These are phyloP conservation scores for Colletotrichum plurivorum DNA, from an alignment of 2,329 filamentous ascomycete species.

Conservation along the genomic window DNA sequence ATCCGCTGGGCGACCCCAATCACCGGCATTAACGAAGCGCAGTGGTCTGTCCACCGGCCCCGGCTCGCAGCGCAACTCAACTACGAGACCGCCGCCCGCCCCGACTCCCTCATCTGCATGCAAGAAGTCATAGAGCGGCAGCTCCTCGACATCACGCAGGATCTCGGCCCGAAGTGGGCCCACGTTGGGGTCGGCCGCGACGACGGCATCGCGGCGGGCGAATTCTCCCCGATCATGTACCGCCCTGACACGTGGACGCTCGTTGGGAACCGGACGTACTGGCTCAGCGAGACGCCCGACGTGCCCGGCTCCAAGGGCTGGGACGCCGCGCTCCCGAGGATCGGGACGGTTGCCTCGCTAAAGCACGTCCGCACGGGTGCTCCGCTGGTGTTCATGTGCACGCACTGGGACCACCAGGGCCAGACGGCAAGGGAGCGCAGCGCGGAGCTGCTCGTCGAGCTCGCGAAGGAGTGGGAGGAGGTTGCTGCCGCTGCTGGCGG, in stretches of 20 bases:
- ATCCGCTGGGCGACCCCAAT: constrained; percentile 61
- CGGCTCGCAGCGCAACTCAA: constrained; percentile 55
- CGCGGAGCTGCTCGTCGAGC: constrained; percentile 55
- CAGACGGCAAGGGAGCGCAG: constrained; percentile 55
- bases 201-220: constrained; percentile 71
- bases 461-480: constrained; percentile 47
- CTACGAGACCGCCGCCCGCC: constrained; percentile 50
- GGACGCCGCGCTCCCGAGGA: constrained; percentile 60
- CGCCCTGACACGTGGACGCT: constrained; percentile 66
- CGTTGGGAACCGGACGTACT: constrained; percentile 67
- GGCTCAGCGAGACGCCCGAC: constrained; percentile 73
- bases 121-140: constrained; percentile 65
- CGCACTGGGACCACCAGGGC: constrained; percentile 67
- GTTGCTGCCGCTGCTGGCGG: neutral
- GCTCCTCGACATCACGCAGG: constrained; percentile 56
- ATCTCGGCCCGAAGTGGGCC: constrained; percentile 61
- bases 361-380: constrained; percentile 54
- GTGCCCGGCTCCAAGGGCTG: constrained; percentile 71
- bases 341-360: constrained; percentile 64
- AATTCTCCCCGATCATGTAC: constrained; percentile 80
- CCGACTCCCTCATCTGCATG: constrained; percentile 58
- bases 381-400: constrained; percentile 62
- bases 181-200: constrained; percentile 71
- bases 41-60: constrained; percentile 55
- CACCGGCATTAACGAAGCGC: constrained; percentile 56